A percentile compares a stretch with the other conserved stretches of the same genome.
Conservation (phyloP, 2,329 filamentous ascomycete genomes). For the Verruconis gallopava region DNA sequence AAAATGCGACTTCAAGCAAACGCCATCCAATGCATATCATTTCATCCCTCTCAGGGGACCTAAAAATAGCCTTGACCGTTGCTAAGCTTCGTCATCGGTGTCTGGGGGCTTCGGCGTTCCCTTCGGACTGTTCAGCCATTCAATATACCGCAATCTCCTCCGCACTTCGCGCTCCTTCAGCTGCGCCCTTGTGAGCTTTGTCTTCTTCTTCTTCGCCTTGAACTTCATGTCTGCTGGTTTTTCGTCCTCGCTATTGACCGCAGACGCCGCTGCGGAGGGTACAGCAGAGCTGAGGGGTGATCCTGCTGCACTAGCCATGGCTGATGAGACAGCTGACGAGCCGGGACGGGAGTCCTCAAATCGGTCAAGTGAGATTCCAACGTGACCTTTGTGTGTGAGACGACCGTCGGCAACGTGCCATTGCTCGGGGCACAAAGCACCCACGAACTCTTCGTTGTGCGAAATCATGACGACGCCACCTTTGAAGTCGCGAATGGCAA, state of each 20-base stretch:
- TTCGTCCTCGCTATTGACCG: slow-evolving; percentile 48
- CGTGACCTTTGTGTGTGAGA: slow-evolving; percentile 69
- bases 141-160: slow-evolving; percentile 69
- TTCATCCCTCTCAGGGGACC: no score
- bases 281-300: slow-evolving; percentile 7
- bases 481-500: slow-evolving; percentile 95
- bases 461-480: slow-evolving; percentile 99
- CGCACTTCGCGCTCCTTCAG: slow-evolving; percentile 85
- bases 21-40: no score
- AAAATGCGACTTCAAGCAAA: no score
- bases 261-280: slow-evolving; percentile 1
- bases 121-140: slow-evolving; percentile 61
- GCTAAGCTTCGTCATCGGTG: slow-evolving; percentile 26
- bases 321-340: slow-evolving; percentile 39
- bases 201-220: slow-evolving; percentile 73
- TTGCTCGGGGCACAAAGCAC: slow-evolving; percentile 88
- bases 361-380: slow-evolving; percentile 61
- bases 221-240: slow-evolving; percentile 75
- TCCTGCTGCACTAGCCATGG: slow-evolving; percentile 24
- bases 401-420: slow-evolving; percentile 87
- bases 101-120: slow-evolving; percentile 27
- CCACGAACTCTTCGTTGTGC: slow-evolving; percentile 98
- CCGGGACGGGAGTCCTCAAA: slow-evolving; percentile 65
- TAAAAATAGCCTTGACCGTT: no score
- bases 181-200: slow-evolving; percentile 97